A percentile compares a stretch with the other conserved stretches of the same genome.
Evolutionary conservation across 495 filamentous ascomycete genomes (phyloP).

Genomic region (Podospora comata): DNA sequence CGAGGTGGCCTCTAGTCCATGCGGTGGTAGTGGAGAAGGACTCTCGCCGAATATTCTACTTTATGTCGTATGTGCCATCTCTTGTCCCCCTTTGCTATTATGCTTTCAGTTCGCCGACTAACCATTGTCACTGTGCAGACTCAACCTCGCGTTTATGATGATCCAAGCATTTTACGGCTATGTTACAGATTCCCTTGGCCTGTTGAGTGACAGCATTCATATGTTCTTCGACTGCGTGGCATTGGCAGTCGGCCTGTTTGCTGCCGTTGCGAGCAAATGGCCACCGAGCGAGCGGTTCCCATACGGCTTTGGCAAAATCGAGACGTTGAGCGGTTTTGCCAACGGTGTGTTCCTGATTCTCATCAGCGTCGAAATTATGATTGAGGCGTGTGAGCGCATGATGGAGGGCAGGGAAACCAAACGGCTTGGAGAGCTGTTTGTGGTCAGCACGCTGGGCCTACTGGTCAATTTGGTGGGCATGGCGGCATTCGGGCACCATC

Average conservation of each 20-base stretch:
- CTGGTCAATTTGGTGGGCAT: constrained; percentile 90
- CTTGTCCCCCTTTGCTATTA: background rate
- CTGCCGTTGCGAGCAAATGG: constrained; percentile 98
- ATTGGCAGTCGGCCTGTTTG: constrained; percentile 83
- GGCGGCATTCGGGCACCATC: constrained; percentile 72
- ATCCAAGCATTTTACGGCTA: constrained; percentile 94
- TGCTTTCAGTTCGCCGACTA: background rate
- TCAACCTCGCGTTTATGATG: constrained; percentile 95
- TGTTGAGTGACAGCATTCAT: constrained; percentile 96
- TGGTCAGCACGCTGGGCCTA: constrained; percentile 81
- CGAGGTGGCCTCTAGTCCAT: constrained; percentile 72
- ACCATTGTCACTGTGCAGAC: constrained; percentile 44
- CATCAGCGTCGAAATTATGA: constrained; percentile 94
- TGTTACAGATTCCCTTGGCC: constrained; percentile 83
- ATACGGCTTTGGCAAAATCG: constrained; percentile 95
- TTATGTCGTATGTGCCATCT: constrained; percentile 67
- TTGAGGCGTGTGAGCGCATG: constrained; percentile 86
- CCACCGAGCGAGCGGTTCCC: constrained; percentile 82
- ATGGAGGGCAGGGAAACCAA: constrained; percentile 77
- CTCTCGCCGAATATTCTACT: constrained; percentile 95
- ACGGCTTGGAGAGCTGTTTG: constrained; percentile 78
- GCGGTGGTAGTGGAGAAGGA: constrained; percentile 88
- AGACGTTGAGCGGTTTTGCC: constrained; percentile 92
- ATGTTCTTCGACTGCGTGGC: constrained; percentile 99
- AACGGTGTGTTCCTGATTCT: constrained; percentile 96